These are phyloP conservation scores for Xylaria sp. DNA, from an alignment of 2,329 filamentous ascomycete genomes.

Conservation along the genomic window DNA sequence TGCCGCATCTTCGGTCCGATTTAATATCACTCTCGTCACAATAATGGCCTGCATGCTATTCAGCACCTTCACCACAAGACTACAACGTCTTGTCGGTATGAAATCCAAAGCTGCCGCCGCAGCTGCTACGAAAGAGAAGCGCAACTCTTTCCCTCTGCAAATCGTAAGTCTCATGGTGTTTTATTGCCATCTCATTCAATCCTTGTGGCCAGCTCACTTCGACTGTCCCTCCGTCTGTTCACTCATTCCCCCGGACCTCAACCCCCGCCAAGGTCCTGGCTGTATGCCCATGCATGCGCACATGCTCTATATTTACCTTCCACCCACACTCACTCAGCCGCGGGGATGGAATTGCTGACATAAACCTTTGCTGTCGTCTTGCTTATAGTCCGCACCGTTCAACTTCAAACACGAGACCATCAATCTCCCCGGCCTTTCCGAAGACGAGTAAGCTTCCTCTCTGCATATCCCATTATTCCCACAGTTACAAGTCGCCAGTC, in stretches of 20 bases:
- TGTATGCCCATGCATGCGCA: background rate
- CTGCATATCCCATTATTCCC: background rate
- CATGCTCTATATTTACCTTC: constrained; percentile 8
- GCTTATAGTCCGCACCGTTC: constrained; percentile 65
- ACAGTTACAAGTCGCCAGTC: background rate
- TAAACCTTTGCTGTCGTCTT: background rate
- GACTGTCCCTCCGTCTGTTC: background rate
- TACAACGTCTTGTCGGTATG: constrained; percentile 43
- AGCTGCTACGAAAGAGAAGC: constrained; percentile 39
- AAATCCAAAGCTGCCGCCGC: constrained; percentile 40
- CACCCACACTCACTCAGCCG: background rate
- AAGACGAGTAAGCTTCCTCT: constrained; percentile 65
- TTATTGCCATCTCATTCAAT: background rate
- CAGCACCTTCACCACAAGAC: constrained; percentile 40
- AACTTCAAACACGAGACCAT: constrained; percentile 67
- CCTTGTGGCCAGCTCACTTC: background rate
- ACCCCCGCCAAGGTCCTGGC: background rate
- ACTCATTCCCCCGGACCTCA: constrained; percentile 8
- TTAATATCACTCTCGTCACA: constrained; percentile 9
- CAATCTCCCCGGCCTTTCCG: constrained; percentile 64
- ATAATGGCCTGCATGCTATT: constrained; percentile 42
- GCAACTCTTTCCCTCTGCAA: constrained; percentile 38
- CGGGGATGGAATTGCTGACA: constrained; percentile 22
- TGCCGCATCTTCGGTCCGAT: constrained; percentile 1
- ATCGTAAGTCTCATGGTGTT: constrained; percentile 43